Base-by-base conservation (phyloP, 1,284 basidiomycete species). In the Cystobasidiaceae sp. region DNA sequence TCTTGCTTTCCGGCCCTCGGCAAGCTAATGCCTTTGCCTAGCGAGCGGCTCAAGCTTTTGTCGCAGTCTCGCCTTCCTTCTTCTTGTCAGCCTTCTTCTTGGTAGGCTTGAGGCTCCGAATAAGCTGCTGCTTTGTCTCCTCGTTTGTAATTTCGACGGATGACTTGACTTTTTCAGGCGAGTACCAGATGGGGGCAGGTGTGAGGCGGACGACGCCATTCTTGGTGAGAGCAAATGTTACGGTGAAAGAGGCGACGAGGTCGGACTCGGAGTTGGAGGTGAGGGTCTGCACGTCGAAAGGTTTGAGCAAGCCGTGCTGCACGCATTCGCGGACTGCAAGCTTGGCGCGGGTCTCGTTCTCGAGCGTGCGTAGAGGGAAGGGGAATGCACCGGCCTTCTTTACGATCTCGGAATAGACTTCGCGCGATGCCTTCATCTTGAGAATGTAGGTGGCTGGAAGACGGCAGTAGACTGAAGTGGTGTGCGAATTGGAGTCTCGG, bases 331-430 rank as follows among this genome's bases (percentile, higher is more conserved):
- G 88, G 34, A 98, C 84, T 52, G 61, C 94, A 84, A 98, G 87
- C 60, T 93, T 86, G 23, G 92, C 88, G 63, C 90, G 85, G 80
- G 93, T 92, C 82, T 97, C 93, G 75, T 98, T 93, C 68, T 97
- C 94, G 68, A 98, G 82, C 59, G 83, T 83, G 70, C 94, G 89
- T 68, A 98, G 83, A 75, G 93, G 97, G 84, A 98, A 97, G 46
- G 94, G 94, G 86, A 98, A 98, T 6, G 90, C 84, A 28, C 93
- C 94, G 34, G 94, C 90, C 79, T 97, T 97, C 83, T 93, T 94
- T 79, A 94, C 89, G 74, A 97, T 90, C 79, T 97, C 94, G 56
- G 88, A 88, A 80, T 96, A 97, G 50, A 96, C 88, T 33, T 88
- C 85, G 72, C 94, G 87, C 57, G 93, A 93, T 61, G 90, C 94